Base-by-base conservation (phyloP, 2,329 filamentous ascomycete species). In the Diaporthe longicolla region DNA sequence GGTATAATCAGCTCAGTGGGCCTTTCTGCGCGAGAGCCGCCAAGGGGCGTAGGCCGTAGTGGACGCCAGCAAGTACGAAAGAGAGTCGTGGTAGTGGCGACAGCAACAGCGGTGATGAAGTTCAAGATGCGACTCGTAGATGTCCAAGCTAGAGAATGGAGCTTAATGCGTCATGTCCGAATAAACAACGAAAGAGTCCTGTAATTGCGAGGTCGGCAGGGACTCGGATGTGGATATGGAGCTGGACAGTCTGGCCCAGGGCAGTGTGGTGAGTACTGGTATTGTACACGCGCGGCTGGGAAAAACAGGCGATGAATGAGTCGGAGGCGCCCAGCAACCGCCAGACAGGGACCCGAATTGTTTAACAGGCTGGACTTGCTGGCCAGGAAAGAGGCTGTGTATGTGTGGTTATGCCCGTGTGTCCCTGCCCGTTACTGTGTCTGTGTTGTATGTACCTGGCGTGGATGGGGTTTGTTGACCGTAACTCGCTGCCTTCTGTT, bases 1-100 rank as follows among this genome's bases (percentile, higher is more conserved):
- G 55, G 43, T 57, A 55, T 55, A 70, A 65, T 72, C 76, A 77
- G 70, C 32, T 35, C 70, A 40, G 32, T 35, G 48, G 35, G 48
- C 48, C 32, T 26, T 40, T 17, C 45, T 54, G 63, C 63, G 45
- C n/a, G 45, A 29, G 32, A 70, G 35, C 26, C 50, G 37, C 21
- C 52, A 3, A 45, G 45, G n/a, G 35, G 26, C 26, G 24, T 48
- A 32, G 13, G 66, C 37, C 26, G 11, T 26, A 24, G 32, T 70
- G 66, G 35, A 57, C 13, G 40, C 19, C 40, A 55, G n/a, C 26
- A 24, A 24, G 19, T 29, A 24, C 19, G 26, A 5, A 50, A 1
- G 3, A 17, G 45, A 4, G 19, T 10, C 11, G 4, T 37, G 26
- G 13, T 8, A 15, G 40, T 19, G 43, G 29, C 61, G 55, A 29